These are phyloP conservation scores for Trichosporon faecale DNA, from an alignment of 1,284 basidiomycete genomes.

Conservation along the genomic window DNA sequence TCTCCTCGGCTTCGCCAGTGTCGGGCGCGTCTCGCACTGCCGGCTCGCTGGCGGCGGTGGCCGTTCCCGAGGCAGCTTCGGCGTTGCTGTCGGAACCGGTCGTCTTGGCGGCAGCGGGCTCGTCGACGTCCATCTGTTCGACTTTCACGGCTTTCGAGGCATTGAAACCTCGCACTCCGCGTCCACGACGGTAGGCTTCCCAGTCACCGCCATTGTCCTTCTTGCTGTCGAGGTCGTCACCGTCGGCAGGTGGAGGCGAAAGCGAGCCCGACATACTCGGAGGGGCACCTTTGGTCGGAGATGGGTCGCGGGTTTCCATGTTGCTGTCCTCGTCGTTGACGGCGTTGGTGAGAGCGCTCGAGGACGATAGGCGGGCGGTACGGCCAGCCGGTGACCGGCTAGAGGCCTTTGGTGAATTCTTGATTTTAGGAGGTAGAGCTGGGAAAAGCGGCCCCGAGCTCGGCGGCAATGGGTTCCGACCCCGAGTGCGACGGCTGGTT, in stretches of 20 bases:
- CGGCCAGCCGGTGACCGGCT: conserved; percentile 23
- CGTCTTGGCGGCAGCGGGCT: conserved; percentile 24
- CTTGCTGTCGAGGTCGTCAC: conserved; percentile 25
- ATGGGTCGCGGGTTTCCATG: conserved; percentile 14
- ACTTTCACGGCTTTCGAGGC: conserved; percentile 25
- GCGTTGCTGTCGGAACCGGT: not conserved
- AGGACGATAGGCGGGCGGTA: conserved; percentile 16
- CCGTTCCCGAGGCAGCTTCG: not conserved
- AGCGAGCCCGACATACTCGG: conserved; percentile 26
- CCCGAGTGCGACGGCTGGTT: conserved; percentile 39
- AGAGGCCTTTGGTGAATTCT: conserved; percentile 33
- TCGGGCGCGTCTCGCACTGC: conserved; percentile 21
- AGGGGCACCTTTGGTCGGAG: conserved; percentile 22
- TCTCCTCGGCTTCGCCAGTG: conserved; percentile 8
- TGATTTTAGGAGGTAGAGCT: conserved; percentile 46
- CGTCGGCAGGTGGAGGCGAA: conserved; percentile 41
- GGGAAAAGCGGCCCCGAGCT: conserved; percentile 48
- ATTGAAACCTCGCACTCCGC: conserved; percentile 33
- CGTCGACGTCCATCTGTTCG: conserved; percentile 48
- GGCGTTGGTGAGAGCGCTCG: conserved; percentile 27
- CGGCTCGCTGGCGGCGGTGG: conserved; percentile 34
- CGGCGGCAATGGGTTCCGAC: conserved; percentile 46
- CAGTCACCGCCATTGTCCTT: conserved; percentile 29
- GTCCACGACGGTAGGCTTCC: conserved; percentile 35
- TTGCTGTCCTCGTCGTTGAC: conserved; percentile 23